Percentiles rank a stretch among this genome's conserved stretches.
These are phyloP conservation scores for Circinella umbellata DNA, from an alignment of 371 early-diverging fungal species.

Conservation along the genomic window DNA sequence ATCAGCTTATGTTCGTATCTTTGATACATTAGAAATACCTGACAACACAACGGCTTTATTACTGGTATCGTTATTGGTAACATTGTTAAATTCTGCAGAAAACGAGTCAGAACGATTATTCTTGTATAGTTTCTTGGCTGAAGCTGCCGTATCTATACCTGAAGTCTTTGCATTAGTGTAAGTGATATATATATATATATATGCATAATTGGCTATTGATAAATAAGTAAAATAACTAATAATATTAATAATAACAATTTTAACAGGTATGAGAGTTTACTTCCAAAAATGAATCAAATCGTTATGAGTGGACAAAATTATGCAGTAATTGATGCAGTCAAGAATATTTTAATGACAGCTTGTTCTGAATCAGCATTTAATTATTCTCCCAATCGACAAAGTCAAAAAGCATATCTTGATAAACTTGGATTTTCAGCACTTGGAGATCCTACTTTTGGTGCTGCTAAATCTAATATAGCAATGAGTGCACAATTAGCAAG, in stretches of 20 bases:
- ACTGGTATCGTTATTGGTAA: slow-evolving; percentile 77
- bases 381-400: slow-evolving; percentile 41
- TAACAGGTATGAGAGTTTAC: slow-evolving; percentile 72
- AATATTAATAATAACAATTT: background rate
- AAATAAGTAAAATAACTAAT: background rate
- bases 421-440: slow-evolving; percentile 58
- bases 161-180: slow-evolving; percentile 81
- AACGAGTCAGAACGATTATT: slow-evolving; percentile 83
- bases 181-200: slow-evolving; percentile 39
- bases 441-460: slow-evolving; percentile 49
- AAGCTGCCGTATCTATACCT: slow-evolving; percentile 74
- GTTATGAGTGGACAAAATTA: slow-evolving; percentile 72
- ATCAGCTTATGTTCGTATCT: slow-evolving; percentile 61
- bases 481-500: slow-evolving; percentile 59
- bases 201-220: too few relatives aligned
- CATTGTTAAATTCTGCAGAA: slow-evolving; percentile 83
- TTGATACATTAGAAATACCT: slow-evolving; percentile 73
- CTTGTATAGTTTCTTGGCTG: slow-evolving; percentile 84
- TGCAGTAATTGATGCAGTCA: slow-evolving; percentile 74
- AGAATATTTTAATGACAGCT: slow-evolving; percentile 75
- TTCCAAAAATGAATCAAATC: slow-evolving; percentile 82
- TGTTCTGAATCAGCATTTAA: slow-evolving; percentile 65
- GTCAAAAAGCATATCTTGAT: slow-evolving; percentile 59
- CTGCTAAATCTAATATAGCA: slow-evolving; percentile 48
- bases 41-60: slow-evolving; percentile 74